A percentile compares a stretch with the other conserved stretches of the same genome.
These are phyloP conservation scores for Phytomonas sp. DNA, from an alignment of 208 protist genomes.

Conservation along the genomic window DNA sequence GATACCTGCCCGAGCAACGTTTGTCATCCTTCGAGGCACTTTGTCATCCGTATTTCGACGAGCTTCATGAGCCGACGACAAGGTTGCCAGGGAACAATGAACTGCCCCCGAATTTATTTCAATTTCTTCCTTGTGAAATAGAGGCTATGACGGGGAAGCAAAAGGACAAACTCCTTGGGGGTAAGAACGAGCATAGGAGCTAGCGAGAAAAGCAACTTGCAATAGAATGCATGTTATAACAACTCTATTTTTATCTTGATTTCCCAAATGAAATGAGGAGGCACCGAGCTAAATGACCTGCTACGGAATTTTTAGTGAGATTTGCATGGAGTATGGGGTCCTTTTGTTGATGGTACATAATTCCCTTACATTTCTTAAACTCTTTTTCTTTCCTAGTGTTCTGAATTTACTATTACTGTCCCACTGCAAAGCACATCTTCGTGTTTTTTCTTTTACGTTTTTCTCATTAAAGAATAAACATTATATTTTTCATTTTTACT, in stretches of 20 bases:
- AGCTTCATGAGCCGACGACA: conserved; percentile 78
- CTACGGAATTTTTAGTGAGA: neutral
- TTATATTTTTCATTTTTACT: neutral
- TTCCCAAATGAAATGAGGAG: neutral
- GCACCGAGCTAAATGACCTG: neutral
- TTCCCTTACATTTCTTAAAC: neutral
- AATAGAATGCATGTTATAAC: neutral
- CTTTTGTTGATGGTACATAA: neutral
- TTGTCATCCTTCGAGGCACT: conserved; percentile 83
- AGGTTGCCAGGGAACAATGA: conserved; percentile 66
- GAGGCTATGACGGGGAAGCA: conserved; percentile 57
- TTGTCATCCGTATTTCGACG: conserved; percentile 98
- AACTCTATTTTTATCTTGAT: neutral
- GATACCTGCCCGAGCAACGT: conserved; percentile 90
- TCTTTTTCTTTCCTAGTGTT: neutral
- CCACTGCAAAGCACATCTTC: neutral
- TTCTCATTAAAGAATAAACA: neutral
- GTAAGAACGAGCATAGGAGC: neutral
- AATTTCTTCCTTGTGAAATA: conserved; percentile 55
- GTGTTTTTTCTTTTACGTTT: neutral
- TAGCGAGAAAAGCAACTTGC: neutral
- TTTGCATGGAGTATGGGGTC: neutral
- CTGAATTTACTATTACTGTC: neutral
- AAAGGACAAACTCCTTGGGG: conserved; percentile 31
- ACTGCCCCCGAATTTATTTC: conserved; percentile 60